Percentiles rank a stretch among this genome's conserved stretches.
Conservation (phyloP, 2,329 filamentous ascomycete species). For the Pleurostoma richardsiae region DNA sequence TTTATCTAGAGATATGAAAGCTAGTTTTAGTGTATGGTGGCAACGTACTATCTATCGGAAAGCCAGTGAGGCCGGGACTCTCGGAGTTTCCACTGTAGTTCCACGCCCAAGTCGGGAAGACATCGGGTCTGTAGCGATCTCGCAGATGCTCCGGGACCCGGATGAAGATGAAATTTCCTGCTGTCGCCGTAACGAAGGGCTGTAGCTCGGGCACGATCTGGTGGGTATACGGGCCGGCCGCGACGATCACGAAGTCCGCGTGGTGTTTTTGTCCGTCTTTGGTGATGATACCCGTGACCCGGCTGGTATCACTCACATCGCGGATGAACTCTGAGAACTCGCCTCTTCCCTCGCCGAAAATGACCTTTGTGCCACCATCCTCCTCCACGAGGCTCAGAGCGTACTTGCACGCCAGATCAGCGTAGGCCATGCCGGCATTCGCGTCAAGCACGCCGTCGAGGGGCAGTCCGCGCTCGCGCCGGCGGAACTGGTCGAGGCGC, state of each 20-base stretch:
- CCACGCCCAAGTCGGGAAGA: background rate
- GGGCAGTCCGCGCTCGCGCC: conserved; percentile 16
- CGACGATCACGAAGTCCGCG: background rate
- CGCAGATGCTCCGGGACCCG: background rate
- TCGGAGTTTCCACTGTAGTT: background rate
- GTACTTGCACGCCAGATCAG: conserved; percentile 39
- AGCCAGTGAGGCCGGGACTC: background rate
- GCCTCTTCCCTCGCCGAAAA: conserved; percentile 16
- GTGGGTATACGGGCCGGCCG: background rate
- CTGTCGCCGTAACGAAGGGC: background rate
- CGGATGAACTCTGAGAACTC: background rate
- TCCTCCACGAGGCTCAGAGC: conserved; percentile 33
- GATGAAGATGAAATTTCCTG: background rate
- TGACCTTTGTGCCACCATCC: conserved; percentile 34
- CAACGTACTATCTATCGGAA: background rate
- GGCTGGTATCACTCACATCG: background rate
- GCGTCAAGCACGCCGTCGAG: conserved; percentile 36
- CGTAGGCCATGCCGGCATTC: conserved; percentile 36
- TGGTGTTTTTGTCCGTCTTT: background rate
- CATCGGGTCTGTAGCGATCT: background rate
- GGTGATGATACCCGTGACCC: background rate
- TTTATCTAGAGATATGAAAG: too few species aligned
- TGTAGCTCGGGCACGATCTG: background rate
- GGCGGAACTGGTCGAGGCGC: conserved; percentile 29
- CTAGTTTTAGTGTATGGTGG: background rate